Conservation (phyloP, 2,329 filamentous ascomycete genomes). For the Pseudogymnoascus sp. region DNA sequence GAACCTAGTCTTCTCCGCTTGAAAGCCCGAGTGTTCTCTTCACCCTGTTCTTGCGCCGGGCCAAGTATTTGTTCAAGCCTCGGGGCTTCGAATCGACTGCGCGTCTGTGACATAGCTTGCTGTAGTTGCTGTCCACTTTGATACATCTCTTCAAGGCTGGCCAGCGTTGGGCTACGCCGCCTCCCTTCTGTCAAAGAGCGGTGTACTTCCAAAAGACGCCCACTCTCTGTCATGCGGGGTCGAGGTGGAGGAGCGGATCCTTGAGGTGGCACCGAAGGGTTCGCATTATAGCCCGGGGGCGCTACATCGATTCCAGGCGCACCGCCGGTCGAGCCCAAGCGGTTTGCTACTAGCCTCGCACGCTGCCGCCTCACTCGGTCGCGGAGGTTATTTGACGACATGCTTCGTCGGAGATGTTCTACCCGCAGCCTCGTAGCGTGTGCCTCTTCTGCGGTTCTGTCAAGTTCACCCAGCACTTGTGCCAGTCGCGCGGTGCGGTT, state of each 20-base stretch:
- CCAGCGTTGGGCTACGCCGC: background rate
- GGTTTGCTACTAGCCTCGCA: background rate
- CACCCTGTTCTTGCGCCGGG: conserved; percentile 17
- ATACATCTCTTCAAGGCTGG: background rate
- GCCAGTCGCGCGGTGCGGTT: conserved; percentile 20
- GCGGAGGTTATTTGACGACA: conserved; percentile 6
- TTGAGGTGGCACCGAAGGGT: background rate
- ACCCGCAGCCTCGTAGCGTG: background rate
- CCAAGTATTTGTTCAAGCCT: background rate
- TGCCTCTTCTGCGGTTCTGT: conserved; percentile 1
- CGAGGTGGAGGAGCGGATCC: background rate
- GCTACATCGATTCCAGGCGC: background rate
- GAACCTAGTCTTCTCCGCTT: conserved; percentile 65
- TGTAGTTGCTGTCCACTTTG: background rate
- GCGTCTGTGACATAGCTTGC: background rate
- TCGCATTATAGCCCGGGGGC: background rate
- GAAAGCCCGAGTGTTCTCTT: conserved; percentile 41
- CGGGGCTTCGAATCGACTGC: background rate
- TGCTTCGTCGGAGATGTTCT: conserved; percentile 2
- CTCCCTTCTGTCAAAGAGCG: background rate
- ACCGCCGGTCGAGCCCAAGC: background rate
- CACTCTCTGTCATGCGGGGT: background rate
- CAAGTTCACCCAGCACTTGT: background rate
- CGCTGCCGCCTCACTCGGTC: conserved; percentile 4
- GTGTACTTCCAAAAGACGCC: conserved; percentile 2